Evolutionary conservation across 1,284 basidiomycete species (phyloP).

Genomic region (Cryptococcus hybrid): DNA sequence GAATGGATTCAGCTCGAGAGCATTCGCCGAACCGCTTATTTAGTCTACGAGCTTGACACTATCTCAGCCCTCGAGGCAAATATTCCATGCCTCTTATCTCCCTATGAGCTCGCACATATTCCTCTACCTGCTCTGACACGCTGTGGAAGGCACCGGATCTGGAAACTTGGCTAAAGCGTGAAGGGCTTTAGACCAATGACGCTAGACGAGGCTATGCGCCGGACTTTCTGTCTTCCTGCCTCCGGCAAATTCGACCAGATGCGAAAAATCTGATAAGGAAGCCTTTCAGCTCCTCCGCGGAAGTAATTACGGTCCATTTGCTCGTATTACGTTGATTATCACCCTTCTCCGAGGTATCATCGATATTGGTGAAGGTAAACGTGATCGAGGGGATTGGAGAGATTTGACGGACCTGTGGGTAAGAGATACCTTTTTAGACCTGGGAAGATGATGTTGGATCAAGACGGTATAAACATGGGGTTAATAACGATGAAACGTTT

Average conservation of each 20-base stretch:
- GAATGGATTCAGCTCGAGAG: constrained; percentile 52
- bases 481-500: constrained; percentile 30
- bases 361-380: constrained; percentile 51
- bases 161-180: constrained; percentile 49
- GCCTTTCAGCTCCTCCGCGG: constrained; percentile 38
- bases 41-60: constrained; percentile 53
- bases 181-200: constrained; percentile 39
- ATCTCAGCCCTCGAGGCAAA: constrained; percentile 51
- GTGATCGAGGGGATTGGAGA: constrained; percentile 48
- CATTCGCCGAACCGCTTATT: constrained; percentile 46
- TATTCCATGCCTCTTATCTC: constrained; percentile 43
- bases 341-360: constrained; percentile 50
- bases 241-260: constrained; percentile 39
- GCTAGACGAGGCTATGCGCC: constrained; percentile 46
- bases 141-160: constrained; percentile 51
- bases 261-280: constrained; percentile 35
- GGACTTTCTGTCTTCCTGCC: constrained; percentile 42
- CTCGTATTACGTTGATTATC: constrained; percentile 47
- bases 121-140: constrained; percentile 51
- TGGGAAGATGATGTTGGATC: constrained; percentile 25
- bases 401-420: constrained; percentile 50
- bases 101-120: constrained; percentile 44
- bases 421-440: constrained; percentile 13
- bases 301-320: constrained; percentile 50
- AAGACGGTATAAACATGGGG: constrained; percentile 34